Evolutionary conservation across 192 early-diverging fungal genomes (phyloP), one percentile per base, ranked within the genome.

Genomic region (Dissophora ornata): DNA sequence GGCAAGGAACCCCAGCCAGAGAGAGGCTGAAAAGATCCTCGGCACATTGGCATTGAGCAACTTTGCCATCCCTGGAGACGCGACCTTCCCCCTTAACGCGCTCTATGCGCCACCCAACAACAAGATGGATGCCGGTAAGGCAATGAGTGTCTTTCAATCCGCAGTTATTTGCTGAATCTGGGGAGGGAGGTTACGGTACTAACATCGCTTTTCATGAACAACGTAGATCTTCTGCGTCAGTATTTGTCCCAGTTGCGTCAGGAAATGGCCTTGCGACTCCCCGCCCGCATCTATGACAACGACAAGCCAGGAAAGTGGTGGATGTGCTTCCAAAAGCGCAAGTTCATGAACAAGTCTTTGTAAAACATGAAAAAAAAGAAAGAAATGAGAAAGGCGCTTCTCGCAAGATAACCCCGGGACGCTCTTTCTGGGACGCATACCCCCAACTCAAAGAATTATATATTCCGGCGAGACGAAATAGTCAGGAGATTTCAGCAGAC

Each of bases 281-380:
- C 90, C 5, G 86, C 88, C 18, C 84, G 85, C 40, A 84, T 98
- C 19, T 99, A 94, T 83, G 67, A 81, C 18, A 93, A 94, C 41
- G 88, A 86, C 18, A 86, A 93, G 77, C 92, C 95, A 16, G 94
- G 92, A 87, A 99, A 99, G 79, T 99, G 97, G 97, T 99, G 98
- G 98, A 86, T 99, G 88, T 92, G 93, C 77, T 99, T 99, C 87
- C 90, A 95, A 73, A 99, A 98, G 89, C 88, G 96, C 69, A 96
- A 97, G 85, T 99, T 99, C 74, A 99, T 99, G 97, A 91, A 91
- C 73, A 88, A 96, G 83, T 80, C 86, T 28, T 83, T 94, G 62
- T 85, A 86, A n/a, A n/a, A 63, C 21, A 28, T 28, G 26, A 59
- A 49, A 18, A 34, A 26, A 7, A 41, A 56, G 36, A 12, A 38